These are phyloP conservation scores for Coniosporium tulheliwenetii DNA, from an alignment of 2,329 filamentous ascomycete genomes.

Conservation along the genomic window DNA sequence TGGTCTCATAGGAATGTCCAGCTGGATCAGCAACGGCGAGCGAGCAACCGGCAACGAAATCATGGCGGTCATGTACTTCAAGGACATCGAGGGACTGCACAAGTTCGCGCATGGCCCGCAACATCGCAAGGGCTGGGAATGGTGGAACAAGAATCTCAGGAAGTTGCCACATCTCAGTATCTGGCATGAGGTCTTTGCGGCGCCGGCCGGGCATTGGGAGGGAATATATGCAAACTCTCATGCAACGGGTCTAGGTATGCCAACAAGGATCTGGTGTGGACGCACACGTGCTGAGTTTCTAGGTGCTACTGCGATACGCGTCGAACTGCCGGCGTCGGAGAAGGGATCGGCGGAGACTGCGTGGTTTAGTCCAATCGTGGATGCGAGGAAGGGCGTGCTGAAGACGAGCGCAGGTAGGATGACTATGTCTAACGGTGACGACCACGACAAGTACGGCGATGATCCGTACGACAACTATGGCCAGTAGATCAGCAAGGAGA, in stretches of 20 bases:
- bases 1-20: constrained; percentile 30
- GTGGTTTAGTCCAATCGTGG: constrained; percentile 16
- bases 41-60: constrained; percentile 23
- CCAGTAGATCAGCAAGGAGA: no score
- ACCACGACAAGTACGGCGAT: constrained; percentile 11
- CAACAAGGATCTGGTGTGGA: neutral
- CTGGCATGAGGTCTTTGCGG: constrained; percentile 39
- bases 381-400: constrained; percentile 16
- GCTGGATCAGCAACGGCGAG: constrained; percentile 23
- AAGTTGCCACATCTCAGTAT: constrained; percentile 29
- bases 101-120: constrained; percentile 33
- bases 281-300: neutral
- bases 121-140: constrained; percentile 36
- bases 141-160: constrained; percentile 24
- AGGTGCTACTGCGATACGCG: constrained; percentile 1
- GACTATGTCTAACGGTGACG: constrained; percentile 10
- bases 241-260: constrained; percentile 15
- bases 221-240: constrained; percentile 31
- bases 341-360: constrained; percentile 5
- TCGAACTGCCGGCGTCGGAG: constrained; percentile 6
- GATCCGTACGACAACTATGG: constrained; percentile 1
- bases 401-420: constrained; percentile 18
- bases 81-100: constrained; percentile 33
- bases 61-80: constrained; percentile 35
- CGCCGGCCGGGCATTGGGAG: constrained; percentile 32